Evolutionary conservation across 2,329 filamentous ascomycete genomes (phyloP).

Genomic region (Rhexocercosporidium sp.): DNA sequence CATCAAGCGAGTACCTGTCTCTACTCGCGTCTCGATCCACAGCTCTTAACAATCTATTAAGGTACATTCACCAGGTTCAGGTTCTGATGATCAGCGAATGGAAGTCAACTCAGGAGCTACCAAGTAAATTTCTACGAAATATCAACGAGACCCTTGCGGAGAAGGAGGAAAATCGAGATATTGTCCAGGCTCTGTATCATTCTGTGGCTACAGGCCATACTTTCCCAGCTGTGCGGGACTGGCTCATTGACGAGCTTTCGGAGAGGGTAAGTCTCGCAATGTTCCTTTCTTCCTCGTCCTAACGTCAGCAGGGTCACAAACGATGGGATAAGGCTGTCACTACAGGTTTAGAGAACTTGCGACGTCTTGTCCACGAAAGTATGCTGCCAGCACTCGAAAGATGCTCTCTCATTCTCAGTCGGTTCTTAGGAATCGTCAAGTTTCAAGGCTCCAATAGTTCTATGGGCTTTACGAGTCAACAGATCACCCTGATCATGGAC

Average conservation of each 20-base stretch:
- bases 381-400: slow-evolving; percentile 88
- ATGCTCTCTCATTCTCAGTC: slow-evolving; percentile 78
- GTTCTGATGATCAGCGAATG: slow-evolving; percentile 82
- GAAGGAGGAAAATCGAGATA: slow-evolving; percentile 61
- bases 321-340: slow-evolving; percentile 90
- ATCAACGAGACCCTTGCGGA: slow-evolving; percentile 77
- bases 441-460: slow-evolving; percentile 73
- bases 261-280: slow-evolving; percentile 63
- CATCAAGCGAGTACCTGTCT: slow-evolving; percentile 79
- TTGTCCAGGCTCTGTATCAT: slow-evolving; percentile 82
- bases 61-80: slow-evolving; percentile 83
- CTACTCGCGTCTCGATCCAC: slow-evolving; percentile 87
- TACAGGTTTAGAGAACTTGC: slow-evolving; percentile 77
- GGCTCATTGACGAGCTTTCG: slow-evolving; percentile 82
- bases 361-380: slow-evolving; percentile 82
- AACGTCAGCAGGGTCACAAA: slow-evolving; percentile 74
- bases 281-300: slow-evolving; percentile 16
- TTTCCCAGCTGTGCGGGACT: slow-evolving; percentile 77
- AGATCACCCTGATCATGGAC: slow-evolving; percentile 70
- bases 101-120: slow-evolving; percentile 81
- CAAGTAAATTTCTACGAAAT: slow-evolving; percentile 76
- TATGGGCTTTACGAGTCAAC: slow-evolving; percentile 67
- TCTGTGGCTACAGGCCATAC: slow-evolving; percentile 84
- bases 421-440: slow-evolving; percentile 81
- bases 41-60: slow-evolving; percentile 81